Conservation (phyloP, 2,329 filamentous ascomycete species). For the Apiospora aurea region DNA sequence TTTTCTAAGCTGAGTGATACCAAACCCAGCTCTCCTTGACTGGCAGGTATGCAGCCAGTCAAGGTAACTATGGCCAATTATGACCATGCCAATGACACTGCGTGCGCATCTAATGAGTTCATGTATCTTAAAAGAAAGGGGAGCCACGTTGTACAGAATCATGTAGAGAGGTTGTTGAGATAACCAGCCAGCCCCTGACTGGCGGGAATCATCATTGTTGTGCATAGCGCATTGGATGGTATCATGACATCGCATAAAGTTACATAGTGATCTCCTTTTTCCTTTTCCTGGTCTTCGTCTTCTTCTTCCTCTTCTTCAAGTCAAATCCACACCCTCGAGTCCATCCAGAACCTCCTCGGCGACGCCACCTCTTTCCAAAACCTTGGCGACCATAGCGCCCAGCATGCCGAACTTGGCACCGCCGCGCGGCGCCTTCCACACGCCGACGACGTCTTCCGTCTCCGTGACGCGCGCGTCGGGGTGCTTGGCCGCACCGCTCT, state of each 20-base stretch:
- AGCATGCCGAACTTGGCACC: constrained; percentile 80
- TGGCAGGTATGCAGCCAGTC: background rate
- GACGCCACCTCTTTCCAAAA: constrained; percentile 79
- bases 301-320: constrained; percentile 29
- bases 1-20: constrained; percentile 63
- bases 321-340: constrained; percentile 76
- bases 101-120: constrained; percentile 25
- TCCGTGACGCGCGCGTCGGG: constrained; percentile 52
- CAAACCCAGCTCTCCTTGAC: background rate
- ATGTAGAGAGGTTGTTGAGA: background rate
- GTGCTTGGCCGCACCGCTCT: constrained; percentile 45
- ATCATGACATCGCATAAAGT: constrained; percentile 23
- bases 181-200: constrained; percentile 6
- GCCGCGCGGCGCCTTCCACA: constrained; percentile 87
- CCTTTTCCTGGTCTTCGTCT: background rate
- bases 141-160: background rate
- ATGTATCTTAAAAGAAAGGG: constrained; percentile 4
- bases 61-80: background rate
- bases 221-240: constrained; percentile 21
- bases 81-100: background rate
- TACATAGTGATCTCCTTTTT: constrained; percentile 1
- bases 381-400: constrained; percentile 76
- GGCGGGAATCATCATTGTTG: constrained; percentile 15
- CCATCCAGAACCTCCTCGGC: constrained; percentile 87
- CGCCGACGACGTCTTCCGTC: constrained; percentile 69